Evolutionary conservation across 2,329 filamentous ascomycete genomes (phyloP).

Genomic region (Fusarium agapanthi): DNA sequence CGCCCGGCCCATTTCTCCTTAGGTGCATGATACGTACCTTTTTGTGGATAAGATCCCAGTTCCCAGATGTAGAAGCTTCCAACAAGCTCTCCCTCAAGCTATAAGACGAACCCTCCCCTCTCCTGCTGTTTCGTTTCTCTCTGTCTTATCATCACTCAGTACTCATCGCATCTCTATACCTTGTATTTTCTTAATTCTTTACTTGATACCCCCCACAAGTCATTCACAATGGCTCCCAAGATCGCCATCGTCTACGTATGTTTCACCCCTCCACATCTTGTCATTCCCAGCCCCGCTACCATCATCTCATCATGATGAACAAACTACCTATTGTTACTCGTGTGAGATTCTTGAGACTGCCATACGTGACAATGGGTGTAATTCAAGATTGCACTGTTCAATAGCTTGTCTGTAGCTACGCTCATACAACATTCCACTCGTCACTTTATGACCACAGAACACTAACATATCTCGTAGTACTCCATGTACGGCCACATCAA

Average conservation of each 20-base stretch:
- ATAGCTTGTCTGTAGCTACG: neutral
- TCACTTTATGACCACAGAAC: neutral
- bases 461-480: slow-evolving; percentile 66
- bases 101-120: slow-evolving; percentile 39
- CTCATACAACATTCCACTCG: neutral
- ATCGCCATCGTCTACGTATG: slow-evolving; percentile 89
- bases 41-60: slow-evolving; percentile 8
- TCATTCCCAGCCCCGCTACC: neutral
- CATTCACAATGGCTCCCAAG: slow-evolving; percentile 81
- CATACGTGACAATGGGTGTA: neutral
- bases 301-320: neutral
- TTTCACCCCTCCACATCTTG: slow-evolving; percentile 39
- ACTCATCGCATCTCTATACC: neutral
- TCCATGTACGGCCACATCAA: slow-evolving; percentile 94
- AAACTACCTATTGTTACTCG: neutral
- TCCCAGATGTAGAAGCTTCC: slow-evolving; percentile 19
- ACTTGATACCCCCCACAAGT: slow-evolving; percentile 23
- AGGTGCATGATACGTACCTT: slow-evolving; percentile 7
- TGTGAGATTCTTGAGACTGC: neutral
- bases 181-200: slow-evolving; percentile 5
- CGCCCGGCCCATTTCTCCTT: neutral
- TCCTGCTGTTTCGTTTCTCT: neutral
- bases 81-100: slow-evolving; percentile 20
- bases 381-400: neutral
- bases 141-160: neutral